A percentile compares a stretch with the other conserved stretches of the same genome.
Evolutionary conservation across 2,329 filamentous ascomycete genomes (phyloP).

Genomic region (Neonectria magnoliae): DNA sequence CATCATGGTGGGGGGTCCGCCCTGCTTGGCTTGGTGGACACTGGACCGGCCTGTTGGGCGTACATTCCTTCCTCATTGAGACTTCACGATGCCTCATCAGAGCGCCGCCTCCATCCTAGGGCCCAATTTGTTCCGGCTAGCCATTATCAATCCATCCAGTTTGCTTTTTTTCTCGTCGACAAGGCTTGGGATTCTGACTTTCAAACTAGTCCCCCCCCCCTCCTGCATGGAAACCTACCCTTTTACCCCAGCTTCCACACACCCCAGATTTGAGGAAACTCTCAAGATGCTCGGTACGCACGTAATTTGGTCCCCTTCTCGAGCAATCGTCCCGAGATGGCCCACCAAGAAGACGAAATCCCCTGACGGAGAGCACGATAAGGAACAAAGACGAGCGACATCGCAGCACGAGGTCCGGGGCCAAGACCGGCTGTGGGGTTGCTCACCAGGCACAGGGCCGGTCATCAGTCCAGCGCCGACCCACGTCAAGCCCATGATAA

Average conservation of each 20-base stretch:
- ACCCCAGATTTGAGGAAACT: constrained; percentile 28
- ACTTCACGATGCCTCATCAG: constrained; percentile 41
- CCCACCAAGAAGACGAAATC: constrained; percentile 3
- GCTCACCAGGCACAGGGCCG: constrained; percentile 18
- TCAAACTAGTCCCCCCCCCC: constrained; percentile 29
- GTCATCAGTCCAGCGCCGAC: constrained; percentile 24
- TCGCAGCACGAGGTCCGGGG: constrained; percentile 25
- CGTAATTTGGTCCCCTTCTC: neutral
- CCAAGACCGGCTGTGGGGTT: constrained; percentile 37
- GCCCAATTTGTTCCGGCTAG: constrained; percentile 23
- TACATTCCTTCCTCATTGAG: constrained; percentile 31
- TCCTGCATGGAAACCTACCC: constrained; percentile 23
- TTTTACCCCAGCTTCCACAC: constrained; percentile 42
- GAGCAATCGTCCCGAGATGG: constrained; percentile 11
- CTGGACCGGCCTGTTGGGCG: constrained; percentile 24
- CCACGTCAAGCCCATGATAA: constrained; percentile 35
- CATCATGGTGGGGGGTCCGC: constrained; percentile 28
- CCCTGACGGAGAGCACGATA: constrained; percentile 4
- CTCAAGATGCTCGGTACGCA: neutral
- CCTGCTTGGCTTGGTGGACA: constrained; percentile 11
- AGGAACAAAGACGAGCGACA: constrained; percentile 25
- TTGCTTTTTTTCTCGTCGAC: constrained; percentile 28
- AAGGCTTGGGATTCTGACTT: constrained; percentile 17
- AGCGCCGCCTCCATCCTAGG: constrained; percentile 22
- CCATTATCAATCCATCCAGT: constrained; percentile 22